Evolutionary conservation across 179 eudicot species (phyloP), one percentile per base, ranked within the genome.

Genomic region (Kewa caespitosa): DNA sequence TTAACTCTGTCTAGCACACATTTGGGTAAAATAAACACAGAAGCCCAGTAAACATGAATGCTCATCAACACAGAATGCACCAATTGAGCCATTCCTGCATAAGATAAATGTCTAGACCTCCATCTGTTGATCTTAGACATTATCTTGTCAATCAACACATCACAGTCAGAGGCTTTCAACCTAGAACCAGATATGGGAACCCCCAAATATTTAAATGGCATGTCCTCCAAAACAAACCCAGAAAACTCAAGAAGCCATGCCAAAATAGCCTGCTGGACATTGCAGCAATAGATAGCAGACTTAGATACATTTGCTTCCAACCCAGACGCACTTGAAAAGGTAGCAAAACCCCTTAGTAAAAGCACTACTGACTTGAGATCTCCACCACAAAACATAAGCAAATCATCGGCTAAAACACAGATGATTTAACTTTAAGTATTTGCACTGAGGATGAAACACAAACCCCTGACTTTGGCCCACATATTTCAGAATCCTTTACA

Each of bases 81-180:
- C 1, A 57, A n/a, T n/a, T 57, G 62, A 8, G 25, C 8, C 3
- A 28, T 57, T 57, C 62, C 62, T 4, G 62, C 62, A 57, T 57
- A 57, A 57, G 62, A 57, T 8, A 57, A n/a, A 57, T 57, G 62
- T 20, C 32, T 57, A 57, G 62, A 57, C 30, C 62, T 31, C 62
- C 62, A 23, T 3, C 14, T n/a, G 23, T 31, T 57, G 8, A 57
- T 57, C 30, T 57, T 57, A 23, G 62, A 8, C 2, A 13, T 9
- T 8, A 57, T n/a, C 14, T n/a, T 57, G 18, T 57, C 62, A 57
- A 57, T n/a, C 30, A 57, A n/a, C 2, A 13, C 7, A 7, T 57
- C 62, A 28, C 62, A 57, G 5, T 57, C 62, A 9, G 62, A 28
- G 5, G 10, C 32, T 23, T 28, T 57, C 32, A 57, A 57, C 14